A percentile compares a stretch with the other conserved stretches of the same genome.
phyloP scores from a whole-genome alignment of 192 early-diverging fungal species.

The Geosiphon pyriformis region DNA sequence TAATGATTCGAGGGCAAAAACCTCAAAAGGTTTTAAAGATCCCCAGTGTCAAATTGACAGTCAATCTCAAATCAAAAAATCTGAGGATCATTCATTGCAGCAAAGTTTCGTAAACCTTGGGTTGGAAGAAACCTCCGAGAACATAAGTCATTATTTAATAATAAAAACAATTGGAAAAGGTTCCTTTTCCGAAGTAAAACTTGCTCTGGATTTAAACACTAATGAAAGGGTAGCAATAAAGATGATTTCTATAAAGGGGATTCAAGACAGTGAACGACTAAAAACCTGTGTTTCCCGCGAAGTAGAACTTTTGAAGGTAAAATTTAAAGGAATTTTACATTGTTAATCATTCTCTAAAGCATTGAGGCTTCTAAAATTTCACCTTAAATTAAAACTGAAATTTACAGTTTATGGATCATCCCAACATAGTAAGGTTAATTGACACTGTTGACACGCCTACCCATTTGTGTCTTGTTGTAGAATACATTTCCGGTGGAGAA shows the following conservation, averaged over 20 bases:
- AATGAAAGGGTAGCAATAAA: constrained; percentile 53
- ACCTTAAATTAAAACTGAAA: constrained; percentile 26
- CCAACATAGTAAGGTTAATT: constrained; percentile 59
- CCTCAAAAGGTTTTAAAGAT: too few relatives aligned
- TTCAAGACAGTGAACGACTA: constrained; percentile 37
- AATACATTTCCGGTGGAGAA: constrained; percentile 68
- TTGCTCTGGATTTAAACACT: constrained; percentile 43
- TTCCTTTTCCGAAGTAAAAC: constrained; percentile 56
- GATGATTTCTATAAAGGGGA: constrained; percentile 42
- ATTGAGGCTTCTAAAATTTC: not conserved
- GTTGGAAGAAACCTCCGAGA: not conserved
- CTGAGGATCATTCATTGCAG: not conserved
- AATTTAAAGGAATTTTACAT: not conserved
- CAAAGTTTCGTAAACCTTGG: constrained; percentile 1
- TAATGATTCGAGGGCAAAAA: not conserved
- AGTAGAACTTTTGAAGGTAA: constrained; percentile 41
- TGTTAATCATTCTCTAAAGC: not conserved
- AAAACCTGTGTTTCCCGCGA: constrained; percentile 36
- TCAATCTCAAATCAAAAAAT: too few relatives aligned
- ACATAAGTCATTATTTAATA: constrained; percentile 17
- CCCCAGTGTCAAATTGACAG: too few relatives aligned
- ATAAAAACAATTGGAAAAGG: constrained; percentile 45
- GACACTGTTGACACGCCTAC: constrained; percentile 58
- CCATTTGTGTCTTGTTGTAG: constrained; percentile 62
- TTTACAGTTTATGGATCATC: constrained; percentile 57